Conservation (phyloP, 2,329 filamentous ascomycete species). For the Lizonia empirigonia region DNA sequence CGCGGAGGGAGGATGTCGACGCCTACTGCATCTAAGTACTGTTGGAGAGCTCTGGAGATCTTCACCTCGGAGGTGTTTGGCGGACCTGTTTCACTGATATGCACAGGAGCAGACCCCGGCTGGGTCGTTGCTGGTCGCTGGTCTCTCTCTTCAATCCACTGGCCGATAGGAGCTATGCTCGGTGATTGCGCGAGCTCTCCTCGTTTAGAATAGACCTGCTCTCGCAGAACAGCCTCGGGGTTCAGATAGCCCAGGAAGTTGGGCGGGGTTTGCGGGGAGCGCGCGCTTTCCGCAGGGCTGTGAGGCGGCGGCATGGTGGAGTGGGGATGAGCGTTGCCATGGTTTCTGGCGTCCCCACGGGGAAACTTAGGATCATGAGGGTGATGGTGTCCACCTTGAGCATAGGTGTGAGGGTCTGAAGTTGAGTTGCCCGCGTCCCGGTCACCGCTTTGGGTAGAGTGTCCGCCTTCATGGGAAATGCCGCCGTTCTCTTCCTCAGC, state of each 20-base stretch:
- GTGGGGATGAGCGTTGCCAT: constrained; percentile 30
- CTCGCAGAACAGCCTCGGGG: constrained; percentile 54
- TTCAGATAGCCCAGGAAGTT: constrained; percentile 55
- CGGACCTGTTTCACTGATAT: constrained; percentile 39
- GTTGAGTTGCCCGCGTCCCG: constrained; percentile 40
- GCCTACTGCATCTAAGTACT: constrained; percentile 47
- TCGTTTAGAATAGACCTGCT: constrained; percentile 47
- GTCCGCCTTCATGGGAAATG: constrained; percentile 42
- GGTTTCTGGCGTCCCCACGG: constrained; percentile 29
- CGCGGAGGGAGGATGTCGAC: constrained; percentile 44
- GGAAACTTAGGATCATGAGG: constrained; percentile 33
- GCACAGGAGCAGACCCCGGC: constrained; percentile 30
- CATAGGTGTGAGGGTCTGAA: constrained; percentile 36
- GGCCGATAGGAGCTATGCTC: constrained; percentile 39
- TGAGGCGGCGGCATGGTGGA: constrained; percentile 42
- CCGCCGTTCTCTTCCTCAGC: constrained; percentile 44
- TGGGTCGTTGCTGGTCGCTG: constrained; percentile 29
- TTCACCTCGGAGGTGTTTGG: constrained; percentile 39
- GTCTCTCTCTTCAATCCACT: constrained; percentile 45
- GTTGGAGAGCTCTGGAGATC: constrained; percentile 42
- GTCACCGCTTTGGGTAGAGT: constrained; percentile 47
- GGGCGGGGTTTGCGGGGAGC: constrained; percentile 42
- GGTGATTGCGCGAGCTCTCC: constrained; percentile 40
- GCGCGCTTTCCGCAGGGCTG: constrained; percentile 39
- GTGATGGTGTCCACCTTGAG: constrained; percentile 29